These are phyloP conservation scores for Hypoxylon sp. DNA, from an alignment of 2,329 filamentous ascomycete genomes.

Conservation along the genomic window DNA sequence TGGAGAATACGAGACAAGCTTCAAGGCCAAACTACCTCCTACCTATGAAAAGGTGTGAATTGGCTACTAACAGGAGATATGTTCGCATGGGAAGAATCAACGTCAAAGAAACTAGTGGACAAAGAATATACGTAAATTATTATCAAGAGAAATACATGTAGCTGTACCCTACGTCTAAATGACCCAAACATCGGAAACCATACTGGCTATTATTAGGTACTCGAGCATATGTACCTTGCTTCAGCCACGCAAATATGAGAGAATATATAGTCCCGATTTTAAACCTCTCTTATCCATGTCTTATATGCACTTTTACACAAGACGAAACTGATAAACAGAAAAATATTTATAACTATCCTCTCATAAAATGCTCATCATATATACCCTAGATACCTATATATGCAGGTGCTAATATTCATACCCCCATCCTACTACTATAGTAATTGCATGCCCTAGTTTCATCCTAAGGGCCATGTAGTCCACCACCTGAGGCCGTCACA, in stretches of 20 bases:
- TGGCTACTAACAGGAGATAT: too few relatives aligned
- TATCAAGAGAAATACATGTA: too few relatives aligned
- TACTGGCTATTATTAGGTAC: neutral
- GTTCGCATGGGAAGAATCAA: neutral
- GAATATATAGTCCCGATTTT: neutral
- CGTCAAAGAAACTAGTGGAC: neutral
- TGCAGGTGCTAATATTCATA: too few relatives aligned
- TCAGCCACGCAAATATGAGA: neutral
- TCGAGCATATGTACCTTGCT: neutral
- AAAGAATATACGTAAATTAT: neutral
- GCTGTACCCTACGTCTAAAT: neutral
- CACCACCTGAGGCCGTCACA: neutral
- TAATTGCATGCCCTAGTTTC: too few relatives aligned
- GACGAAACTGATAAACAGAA: neutral
- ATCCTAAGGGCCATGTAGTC: too few relatives aligned
- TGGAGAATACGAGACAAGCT: neutral
- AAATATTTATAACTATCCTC: neutral
- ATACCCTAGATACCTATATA: too few relatives aligned
- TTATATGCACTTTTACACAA: neutral
- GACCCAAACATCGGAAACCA: neutral
- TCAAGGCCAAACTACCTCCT: too few relatives aligned
- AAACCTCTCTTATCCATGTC: neutral
- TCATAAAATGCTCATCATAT: too few relatives aligned
- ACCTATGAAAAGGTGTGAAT: too few relatives aligned
- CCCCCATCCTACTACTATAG: too few relatives aligned